A percentile compares a stretch with the other conserved stretches of the same genome.
Conservation (phyloP, 164 flowering plant genomes). For the Santalum album region DNA sequence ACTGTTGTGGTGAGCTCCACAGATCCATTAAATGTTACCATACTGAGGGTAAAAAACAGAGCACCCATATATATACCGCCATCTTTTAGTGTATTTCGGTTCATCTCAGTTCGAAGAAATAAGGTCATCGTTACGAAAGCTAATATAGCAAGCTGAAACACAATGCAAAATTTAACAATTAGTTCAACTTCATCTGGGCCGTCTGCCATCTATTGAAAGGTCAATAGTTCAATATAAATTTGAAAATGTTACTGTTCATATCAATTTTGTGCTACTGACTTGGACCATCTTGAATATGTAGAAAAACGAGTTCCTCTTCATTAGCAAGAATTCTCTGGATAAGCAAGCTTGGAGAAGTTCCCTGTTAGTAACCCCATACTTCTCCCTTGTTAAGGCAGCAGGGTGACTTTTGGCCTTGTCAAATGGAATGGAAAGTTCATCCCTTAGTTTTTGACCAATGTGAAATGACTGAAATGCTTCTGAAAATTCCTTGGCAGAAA, state of each 20-base stretch:
- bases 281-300: slow-evolving; percentile 32
- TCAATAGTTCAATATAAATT: not conserved
- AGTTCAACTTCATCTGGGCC: not conserved
- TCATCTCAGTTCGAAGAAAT: slow-evolving; percentile 27
- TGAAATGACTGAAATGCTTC: slow-evolving; percentile 41
- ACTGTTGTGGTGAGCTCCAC: slow-evolving; percentile 38
- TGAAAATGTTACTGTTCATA: not conserved
- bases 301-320: slow-evolving; percentile 38
- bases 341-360: slow-evolving; percentile 33
- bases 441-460: slow-evolving; percentile 19
- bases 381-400: slow-evolving; percentile 28
- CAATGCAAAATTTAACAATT: not conserved
- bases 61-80: slow-evolving; percentile 39
- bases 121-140: slow-evolving; percentile 29
- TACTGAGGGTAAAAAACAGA: slow-evolving; percentile 21
- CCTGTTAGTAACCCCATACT: slow-evolving; percentile 28
- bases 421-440: slow-evolving; percentile 32
- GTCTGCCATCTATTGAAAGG: not conserved
- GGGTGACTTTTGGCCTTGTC: slow-evolving; percentile 36
- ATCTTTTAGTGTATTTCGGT: slow-evolving; percentile 18
- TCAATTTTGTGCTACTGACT: no score
- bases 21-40: slow-evolving; percentile 32
- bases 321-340: slow-evolving; percentile 28
- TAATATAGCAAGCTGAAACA: slow-evolving; percentile 23
- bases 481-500: slow-evolving; percentile 34